These are phyloP conservation scores for Alternaria solani DNA, from an alignment of 2,329 filamentous ascomycete genomes.

Conservation along the genomic window DNA sequence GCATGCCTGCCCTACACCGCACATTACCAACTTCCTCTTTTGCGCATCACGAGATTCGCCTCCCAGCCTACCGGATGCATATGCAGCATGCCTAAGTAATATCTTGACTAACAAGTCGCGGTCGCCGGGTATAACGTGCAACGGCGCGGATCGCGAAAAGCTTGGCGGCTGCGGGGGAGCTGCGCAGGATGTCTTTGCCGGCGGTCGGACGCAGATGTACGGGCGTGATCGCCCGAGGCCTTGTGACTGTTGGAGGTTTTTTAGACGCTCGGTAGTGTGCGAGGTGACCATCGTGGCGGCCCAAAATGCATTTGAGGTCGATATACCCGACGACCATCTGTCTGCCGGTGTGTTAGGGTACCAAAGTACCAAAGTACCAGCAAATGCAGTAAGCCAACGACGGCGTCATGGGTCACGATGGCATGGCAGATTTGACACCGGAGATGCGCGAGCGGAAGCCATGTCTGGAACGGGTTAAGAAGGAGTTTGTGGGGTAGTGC, in stretches of 20 bases:
- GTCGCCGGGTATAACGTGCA: conserved; percentile 10
- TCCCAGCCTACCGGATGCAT: conserved; percentile 5
- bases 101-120: background rate
- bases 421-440: background rate
- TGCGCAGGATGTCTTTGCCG: conserved; percentile 7
- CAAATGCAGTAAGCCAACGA: background rate
- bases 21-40: conserved; percentile 6
- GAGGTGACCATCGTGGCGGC: background rate
- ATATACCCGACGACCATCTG: conserved; percentile 1
- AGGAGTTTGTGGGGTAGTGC: background rate
- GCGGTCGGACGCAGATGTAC: conserved; percentile 8
- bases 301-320: background rate
- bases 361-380: background rate
- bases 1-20: background rate
- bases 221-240: conserved; percentile 8
- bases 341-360: conserved; percentile 1
- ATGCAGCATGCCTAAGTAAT: conserved; percentile 9
- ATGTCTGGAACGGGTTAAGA: background rate
- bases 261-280: conserved; percentile 1
- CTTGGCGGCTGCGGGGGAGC: conserved; percentile 14
- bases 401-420: conserved; percentile 4
- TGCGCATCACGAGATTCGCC: conserved; percentile 8
- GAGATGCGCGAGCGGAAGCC: background rate
- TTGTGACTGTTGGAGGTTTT: conserved; percentile 13
- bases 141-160: conserved; percentile 14